Evolutionary conservation across 1,139 yeast genomes (phyloP).

Genomic region (Pneumocystis carinii): DNA sequence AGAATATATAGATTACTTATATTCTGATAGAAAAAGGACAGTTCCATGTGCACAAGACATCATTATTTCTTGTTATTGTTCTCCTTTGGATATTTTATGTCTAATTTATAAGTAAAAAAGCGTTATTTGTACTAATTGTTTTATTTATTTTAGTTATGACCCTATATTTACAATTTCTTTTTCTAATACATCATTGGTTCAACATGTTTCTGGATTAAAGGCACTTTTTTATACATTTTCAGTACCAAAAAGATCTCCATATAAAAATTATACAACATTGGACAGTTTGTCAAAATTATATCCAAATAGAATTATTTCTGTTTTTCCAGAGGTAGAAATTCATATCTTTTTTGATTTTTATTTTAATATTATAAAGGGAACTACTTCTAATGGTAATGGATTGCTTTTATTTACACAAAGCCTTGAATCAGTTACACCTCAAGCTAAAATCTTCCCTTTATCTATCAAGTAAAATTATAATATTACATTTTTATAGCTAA

Average conservation of each 20-base stretch:
- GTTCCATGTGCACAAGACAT: background rate
- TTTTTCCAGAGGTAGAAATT: background rate
- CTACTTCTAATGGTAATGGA: slow-evolving; percentile 8
- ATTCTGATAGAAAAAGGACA: background rate
- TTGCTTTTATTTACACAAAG: slow-evolving; percentile 7
- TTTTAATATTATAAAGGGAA: slow-evolving; percentile 5
- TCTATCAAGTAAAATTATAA: background rate
- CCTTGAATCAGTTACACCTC: background rate
- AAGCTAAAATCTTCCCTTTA: background rate
- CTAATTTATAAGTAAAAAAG: background rate
- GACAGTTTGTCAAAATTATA: background rate
- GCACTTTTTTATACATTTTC: background rate
- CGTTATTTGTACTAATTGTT: background rate
- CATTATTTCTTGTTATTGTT: background rate
- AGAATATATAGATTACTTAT: background rate
- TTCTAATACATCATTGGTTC: background rate
- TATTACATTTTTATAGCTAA: background rate
- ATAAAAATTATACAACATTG: background rate
- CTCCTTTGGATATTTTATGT: background rate
- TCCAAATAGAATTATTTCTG: background rate
- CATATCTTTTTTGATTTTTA: background rate
- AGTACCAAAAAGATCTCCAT: background rate
- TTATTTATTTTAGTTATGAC: background rate
- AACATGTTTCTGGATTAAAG: background rate
- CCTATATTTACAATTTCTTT: background rate